Base-by-base conservation (phyloP, 2,329 filamentous ascomycete species). In the Aspergillus clavatus region DNA sequence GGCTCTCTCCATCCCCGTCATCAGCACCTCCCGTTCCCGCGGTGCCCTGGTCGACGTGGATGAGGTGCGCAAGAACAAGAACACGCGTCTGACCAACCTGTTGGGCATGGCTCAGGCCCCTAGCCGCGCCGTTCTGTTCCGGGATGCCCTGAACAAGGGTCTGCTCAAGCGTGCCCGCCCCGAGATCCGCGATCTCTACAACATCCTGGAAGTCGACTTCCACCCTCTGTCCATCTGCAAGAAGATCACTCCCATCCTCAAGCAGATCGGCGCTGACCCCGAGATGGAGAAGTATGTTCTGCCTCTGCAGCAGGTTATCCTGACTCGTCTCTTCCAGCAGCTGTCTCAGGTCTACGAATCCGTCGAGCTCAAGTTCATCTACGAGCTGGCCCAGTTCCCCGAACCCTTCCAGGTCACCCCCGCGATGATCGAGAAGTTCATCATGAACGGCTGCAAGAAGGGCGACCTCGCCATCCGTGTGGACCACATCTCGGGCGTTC, bases 371-470 rank as follows among this genome's bases (percentile, higher is more conserved):
- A 81, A 82, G 60, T 97, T 97, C 60, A 91, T 98, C 38, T 86
- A 95, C 68, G 84, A 87, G 62, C 85, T 98, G 43, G 93, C 93
- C 52, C 81, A 93, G 64, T 98, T 98, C 79, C 93, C 93, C 7
- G 90, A 95, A 67, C 89, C 93, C 33, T 97, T 94, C 80, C 86
- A 96, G 72, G 89, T 97, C 56, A 86, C 81, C 53, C 84, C 87
- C 43, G 83, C 85, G 55, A 95, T 88, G 51, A 94, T 98, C 56
- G 93, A 98, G 78, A 98, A 97, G 76, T 98, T 98, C 78, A 97
- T 98, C 78, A 98, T 98, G 93, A 98, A 98, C 71, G 93, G 93
- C 53, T 97, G 95, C 81, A 98, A 98, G 83, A 98, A 98, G 81
- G 93, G 93, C 46, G 93, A 98, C 61, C 80, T 98, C 37, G 87